Evolutionary conservation across 106 monocot species (phyloP).

Genomic region (Cymbidium sinense): DNA sequence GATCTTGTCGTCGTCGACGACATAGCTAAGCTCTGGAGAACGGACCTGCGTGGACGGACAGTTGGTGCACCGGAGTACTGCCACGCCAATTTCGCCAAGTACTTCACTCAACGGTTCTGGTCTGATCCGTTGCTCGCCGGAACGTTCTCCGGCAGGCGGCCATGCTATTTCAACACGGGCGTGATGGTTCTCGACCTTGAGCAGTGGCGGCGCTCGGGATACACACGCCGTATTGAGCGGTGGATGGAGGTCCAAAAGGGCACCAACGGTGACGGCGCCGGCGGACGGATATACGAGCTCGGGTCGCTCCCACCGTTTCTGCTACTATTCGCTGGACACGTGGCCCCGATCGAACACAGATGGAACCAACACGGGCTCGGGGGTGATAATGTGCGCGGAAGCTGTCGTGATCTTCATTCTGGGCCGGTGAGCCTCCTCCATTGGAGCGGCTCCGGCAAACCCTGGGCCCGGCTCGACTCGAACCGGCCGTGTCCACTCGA

Average conservation of each 20-base stretch:
- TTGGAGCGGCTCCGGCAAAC: constrained; percentile 96
- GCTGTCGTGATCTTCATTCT: constrained; percentile 84
- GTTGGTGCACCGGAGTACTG: constrained; percentile 98
- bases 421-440: constrained; percentile 96
- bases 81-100: constrained; percentile 98
- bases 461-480: constrained; percentile 76
- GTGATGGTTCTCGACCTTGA: constrained; percentile 93
- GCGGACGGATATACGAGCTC: constrained; percentile 87
- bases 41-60: constrained; percentile 44
- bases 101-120: constrained; percentile 92
- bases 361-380: constrained; percentile 99
- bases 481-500: constrained; percentile 84
- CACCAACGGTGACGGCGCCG: constrained; percentile 24
- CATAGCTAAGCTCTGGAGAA: constrained; percentile 86
- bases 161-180: constrained; percentile 98
- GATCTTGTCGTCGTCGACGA: constrained; percentile 96
- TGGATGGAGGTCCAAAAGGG: constrained; percentile 96
- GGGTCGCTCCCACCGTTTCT: constrained; percentile 93
- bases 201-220: constrained; percentile 54
- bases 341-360: constrained; percentile 89
- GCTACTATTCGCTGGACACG: constrained; percentile 84
- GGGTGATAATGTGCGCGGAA: constrained; percentile 87
- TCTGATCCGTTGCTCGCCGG: constrained; percentile 43
- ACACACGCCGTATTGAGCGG: constrained; percentile 69
- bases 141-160: constrained; percentile 47